Percentiles rank a stretch among this genome's conserved stretches.
phyloP scores from a whole-genome alignment of 768 basidiomycete species.

The Kwoniella shandongensis region DNA sequence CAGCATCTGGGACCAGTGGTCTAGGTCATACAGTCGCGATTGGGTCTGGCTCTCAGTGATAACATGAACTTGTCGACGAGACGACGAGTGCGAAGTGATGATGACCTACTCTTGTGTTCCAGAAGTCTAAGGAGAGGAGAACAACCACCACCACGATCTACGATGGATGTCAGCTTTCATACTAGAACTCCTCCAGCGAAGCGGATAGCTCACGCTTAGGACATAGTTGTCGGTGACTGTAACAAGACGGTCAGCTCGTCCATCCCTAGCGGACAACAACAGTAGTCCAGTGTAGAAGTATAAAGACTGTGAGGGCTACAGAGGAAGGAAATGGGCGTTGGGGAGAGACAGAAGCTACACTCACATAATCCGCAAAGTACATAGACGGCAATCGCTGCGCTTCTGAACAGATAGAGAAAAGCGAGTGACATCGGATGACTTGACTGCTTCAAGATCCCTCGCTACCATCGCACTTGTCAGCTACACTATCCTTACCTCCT shows the following conservation, averaged over 20 bases:
- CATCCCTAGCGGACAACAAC: neutral
- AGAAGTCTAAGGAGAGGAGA: conserved; percentile 94
- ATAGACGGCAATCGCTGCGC: conserved; percentile 85
- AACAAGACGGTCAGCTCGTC: conserved; percentile 38
- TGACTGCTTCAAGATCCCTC: conserved; percentile 43
- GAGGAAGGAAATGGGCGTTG: too few relatives aligned
- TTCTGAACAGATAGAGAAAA: conserved; percentile 83
- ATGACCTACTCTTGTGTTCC: conserved; percentile 81
- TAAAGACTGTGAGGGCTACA: too few relatives aligned
- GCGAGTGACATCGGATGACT: conserved; percentile 69
- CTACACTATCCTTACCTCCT: too few relatives aligned
- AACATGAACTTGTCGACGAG: neutral
- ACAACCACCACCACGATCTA: conserved; percentile 90
- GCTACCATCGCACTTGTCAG: conserved; percentile 21
- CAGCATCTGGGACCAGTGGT: too few relatives aligned
- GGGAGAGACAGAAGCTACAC: too few relatives aligned
- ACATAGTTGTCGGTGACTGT: conserved; percentile 88
- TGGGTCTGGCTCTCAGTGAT: too few relatives aligned
- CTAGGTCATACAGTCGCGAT: too few relatives aligned
- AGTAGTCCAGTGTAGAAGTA: conserved; percentile 12
- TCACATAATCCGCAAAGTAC: conserved; percentile 74
- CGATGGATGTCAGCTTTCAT: conserved; percentile 11
- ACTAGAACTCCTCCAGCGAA: neutral
- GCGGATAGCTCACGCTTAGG: conserved; percentile 67
- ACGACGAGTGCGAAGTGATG: neutral